Conservation (phyloP, 768 basidiomycete genomes). For the Auriscalpium microsporum region DNA sequence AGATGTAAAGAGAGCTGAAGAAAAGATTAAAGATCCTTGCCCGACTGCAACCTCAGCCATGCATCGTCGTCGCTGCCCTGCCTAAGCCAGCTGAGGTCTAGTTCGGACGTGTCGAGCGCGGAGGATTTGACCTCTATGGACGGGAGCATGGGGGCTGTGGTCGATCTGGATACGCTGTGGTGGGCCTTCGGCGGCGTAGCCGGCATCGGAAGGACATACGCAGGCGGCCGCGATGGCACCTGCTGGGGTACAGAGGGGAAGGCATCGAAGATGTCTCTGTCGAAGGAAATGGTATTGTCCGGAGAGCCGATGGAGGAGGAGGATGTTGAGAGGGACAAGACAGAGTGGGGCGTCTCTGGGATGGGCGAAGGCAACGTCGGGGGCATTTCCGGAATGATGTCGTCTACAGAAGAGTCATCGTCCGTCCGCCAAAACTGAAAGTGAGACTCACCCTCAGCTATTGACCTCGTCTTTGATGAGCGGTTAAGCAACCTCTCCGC, state of each 20-base stretch:
- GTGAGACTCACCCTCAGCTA: constrained; percentile 8
- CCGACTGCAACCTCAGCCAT: neutral
- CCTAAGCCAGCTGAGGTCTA: neutral
- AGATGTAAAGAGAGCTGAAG: too few relatives aligned
- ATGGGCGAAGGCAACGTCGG: neutral
- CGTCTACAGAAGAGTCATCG: neutral
- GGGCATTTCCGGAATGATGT: constrained; percentile 7
- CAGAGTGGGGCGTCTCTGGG: constrained; percentile 21
- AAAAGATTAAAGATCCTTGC: neutral
- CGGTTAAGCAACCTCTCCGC: constrained; percentile 13
- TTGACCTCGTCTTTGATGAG: constrained; percentile 11
- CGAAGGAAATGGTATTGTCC: constrained; percentile 38
- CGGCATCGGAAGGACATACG: constrained; percentile 6
- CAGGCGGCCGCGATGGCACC: constrained; percentile 16
- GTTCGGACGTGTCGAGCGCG: neutral
- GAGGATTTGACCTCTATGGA: neutral
- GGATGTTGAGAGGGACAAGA: constrained; percentile 32
- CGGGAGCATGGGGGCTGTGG: neutral
- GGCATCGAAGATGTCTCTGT: constrained; percentile 55
- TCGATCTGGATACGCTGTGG: constrained; percentile 4
- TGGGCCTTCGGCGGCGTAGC: constrained; percentile 1
- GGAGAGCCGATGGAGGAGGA: constrained; percentile 19
- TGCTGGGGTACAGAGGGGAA: constrained; percentile 63
- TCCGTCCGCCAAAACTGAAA: neutral
- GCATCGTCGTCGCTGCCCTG: neutral